A percentile compares a stretch with the other conserved stretches of the same genome.
Conservation (phyloP, 2,329 filamentous ascomycete species). For the Fusarium burgessii region DNA sequence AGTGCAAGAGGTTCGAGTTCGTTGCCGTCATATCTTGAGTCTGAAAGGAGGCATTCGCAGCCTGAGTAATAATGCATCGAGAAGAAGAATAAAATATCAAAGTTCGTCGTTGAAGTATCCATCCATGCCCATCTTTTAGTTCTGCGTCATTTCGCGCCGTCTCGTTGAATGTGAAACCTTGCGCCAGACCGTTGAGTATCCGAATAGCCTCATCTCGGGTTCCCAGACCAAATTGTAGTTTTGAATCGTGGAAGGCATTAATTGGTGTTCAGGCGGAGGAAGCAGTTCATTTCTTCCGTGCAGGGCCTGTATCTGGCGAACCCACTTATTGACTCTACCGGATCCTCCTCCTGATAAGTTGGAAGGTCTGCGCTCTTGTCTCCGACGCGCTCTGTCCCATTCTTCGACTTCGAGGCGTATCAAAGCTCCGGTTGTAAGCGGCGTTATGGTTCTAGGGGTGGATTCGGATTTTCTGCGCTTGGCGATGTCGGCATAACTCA, state of each 20-base stretch:
- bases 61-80: not conserved
- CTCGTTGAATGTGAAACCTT: not conserved
- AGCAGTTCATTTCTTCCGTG: too few relatives aligned
- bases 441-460: not conserved
- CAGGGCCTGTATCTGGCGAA: too few relatives aligned
- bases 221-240: too few relatives aligned
- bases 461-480: not conserved
- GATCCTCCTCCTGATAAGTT: too few relatives aligned
- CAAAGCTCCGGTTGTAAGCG: not conserved
- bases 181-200: too few relatives aligned
- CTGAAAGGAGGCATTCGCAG: slow-evolving; percentile 11
- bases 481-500: not conserved
- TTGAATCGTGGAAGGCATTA: too few relatives aligned
- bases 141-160: too few relatives aligned
- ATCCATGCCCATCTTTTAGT: too few relatives aligned
- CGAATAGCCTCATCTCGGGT: too few relatives aligned
- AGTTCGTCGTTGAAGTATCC: not conserved
- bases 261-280: too few relatives aligned
- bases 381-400: not conserved
- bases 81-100: not conserved
- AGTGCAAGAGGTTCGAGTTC: not conserved
- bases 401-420: not conserved
- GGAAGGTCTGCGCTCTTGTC: too few relatives aligned
- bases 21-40: slow-evolving; percentile 16
- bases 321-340: too few relatives aligned